These are phyloP conservation scores for Beauveria brongniartii DNA, from an alignment of 2,329 filamentous ascomycete genomes.

Conservation along the genomic window DNA sequence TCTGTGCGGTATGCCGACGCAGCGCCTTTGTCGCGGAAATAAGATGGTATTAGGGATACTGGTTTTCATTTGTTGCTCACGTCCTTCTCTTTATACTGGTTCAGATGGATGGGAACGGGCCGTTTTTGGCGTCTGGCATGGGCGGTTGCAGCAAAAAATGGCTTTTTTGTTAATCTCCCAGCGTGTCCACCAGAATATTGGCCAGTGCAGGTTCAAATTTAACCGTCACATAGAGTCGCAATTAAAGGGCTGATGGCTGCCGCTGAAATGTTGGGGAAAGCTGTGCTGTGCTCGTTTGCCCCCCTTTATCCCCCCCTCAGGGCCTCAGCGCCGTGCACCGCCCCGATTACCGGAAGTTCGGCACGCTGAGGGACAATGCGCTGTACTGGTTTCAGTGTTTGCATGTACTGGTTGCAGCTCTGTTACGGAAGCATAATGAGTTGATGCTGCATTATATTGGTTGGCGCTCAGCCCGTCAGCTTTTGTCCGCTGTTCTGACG, in stretches of 20 bases:
- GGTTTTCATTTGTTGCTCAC: too few species aligned
- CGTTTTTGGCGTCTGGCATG: too few species aligned
- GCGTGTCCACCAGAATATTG: background rate
- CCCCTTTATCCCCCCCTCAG: too few species aligned
- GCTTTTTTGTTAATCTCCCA: background rate
- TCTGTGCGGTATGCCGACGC: background rate
- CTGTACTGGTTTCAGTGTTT: background rate
- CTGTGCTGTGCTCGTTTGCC: background rate
- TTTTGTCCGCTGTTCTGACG: background rate
- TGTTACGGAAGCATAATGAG: background rate
- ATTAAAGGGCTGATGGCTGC: background rate
- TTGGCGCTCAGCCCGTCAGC: background rate
- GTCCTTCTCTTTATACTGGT: background rate
- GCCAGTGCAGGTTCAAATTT: background rate
- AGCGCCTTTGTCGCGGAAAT: background rate
- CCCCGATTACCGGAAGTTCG: conserved; percentile 1
- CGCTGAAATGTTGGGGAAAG: background rate
- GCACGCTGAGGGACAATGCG: background rate
- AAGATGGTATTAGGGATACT: background rate
- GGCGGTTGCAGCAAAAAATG: background rate
- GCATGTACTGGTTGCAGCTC: background rate
- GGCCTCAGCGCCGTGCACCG: background rate
- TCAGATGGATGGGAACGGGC: background rate
- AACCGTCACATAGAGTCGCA: background rate
- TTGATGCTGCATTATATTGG: background rate